Base-by-base conservation (phyloP, 108 stramenopile species). In the Cyclotella distinguenda region DNA sequence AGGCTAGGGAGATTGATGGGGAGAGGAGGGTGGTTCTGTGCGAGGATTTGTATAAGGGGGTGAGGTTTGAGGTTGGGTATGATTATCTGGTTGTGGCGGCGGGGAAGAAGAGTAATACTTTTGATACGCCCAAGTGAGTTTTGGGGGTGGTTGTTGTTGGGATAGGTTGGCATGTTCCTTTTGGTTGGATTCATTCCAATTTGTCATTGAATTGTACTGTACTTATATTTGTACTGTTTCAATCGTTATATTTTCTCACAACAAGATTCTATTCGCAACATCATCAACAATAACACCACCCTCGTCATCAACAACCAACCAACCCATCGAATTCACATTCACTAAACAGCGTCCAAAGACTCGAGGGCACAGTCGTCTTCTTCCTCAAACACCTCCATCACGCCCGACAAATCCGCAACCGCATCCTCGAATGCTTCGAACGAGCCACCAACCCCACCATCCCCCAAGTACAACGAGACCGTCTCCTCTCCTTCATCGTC, bases 381-480 rank as follows among this genome's bases (percentile, higher is more conserved):
- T 97, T 97, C 81, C 76, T 99, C 0, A 99, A 98, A 77, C 91
- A 97, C 59, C 80, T 99, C 39, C 74, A 86, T 52, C 96, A 99
- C 76, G 96, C 98, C 2, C 80, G 98, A 35, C 57, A 71, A 36
- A 97, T 99, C 35, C 93, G 98, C 18, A 95, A 93, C 68, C 79
- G 87, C 31, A 86, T 97, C 38, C 49, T 99, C 19, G 97, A 98
- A 67, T 94, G 85, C 55, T 98, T 99, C 70, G 98, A 99, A 79
- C 78, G 90, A 19, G 97, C 98, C 1, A 74, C 93, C 21, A 83
- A 85, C 44, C 94, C 94, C 18, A 86, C 53, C 53, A 70, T 86
- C 16, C 61, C 81, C 16, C 60, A 79, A 8, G 78, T 55, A 9
- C 94, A 96, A 70, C 85, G 90, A 2, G 35, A 77, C 30, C 82